Conservation (phyloP, 306 rosid genomes). For the Glycine tomentella region DNA sequence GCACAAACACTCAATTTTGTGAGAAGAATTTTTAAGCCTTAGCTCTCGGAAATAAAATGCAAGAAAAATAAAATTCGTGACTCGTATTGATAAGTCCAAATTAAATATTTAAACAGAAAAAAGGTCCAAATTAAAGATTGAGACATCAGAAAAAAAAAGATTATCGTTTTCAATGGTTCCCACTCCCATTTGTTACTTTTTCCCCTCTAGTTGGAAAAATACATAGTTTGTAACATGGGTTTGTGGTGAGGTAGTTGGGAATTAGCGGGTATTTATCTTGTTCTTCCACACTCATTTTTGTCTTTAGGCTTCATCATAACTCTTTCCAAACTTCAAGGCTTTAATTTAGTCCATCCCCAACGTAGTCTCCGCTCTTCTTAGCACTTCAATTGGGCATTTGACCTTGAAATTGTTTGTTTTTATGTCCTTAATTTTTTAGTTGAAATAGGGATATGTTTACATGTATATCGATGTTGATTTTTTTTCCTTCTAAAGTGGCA, state of each 20-base stretch:
- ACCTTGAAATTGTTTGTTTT: neutral
- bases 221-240: constrained; percentile 52
- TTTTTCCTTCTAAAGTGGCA: neutral
- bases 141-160: constrained; percentile 40
- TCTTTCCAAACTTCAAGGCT: constrained; percentile 37
- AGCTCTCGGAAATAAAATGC: neutral
- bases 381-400: constrained; percentile 10
- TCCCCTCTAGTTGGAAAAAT: constrained; percentile 34
- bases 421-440: neutral
- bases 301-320: constrained; percentile 28
- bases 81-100: neutral
- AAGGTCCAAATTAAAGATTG: constrained; percentile 39
- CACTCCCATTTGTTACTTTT: constrained; percentile 24
- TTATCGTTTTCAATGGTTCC: constrained; percentile 21
- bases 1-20: neutral
- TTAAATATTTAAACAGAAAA: too few relatives aligned
- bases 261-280: neutral
- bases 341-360: constrained; percentile 30
- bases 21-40: neutral
- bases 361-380: constrained; percentile 36
- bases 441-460: neutral
- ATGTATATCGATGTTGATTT: neutral
- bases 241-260: constrained; percentile 43
- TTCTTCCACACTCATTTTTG: constrained; percentile 32
- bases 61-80: neutral